Conservation (phyloP, 805 yeast species). For the Brettanomyces nanus region DNA sequence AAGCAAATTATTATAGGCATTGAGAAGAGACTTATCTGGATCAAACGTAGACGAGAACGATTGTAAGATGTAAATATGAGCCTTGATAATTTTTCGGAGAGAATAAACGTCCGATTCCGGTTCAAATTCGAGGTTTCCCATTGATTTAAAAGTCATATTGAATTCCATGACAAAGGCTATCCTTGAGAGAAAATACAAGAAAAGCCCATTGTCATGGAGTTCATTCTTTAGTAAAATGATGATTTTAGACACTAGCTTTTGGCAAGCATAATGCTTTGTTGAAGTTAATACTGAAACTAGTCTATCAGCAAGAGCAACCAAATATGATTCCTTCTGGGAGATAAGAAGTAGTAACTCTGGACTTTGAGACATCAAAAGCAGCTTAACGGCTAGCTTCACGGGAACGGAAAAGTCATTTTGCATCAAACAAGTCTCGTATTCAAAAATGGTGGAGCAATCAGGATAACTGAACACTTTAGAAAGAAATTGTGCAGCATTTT, state of each 20-base stretch:
- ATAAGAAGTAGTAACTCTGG: conserved; percentile 5
- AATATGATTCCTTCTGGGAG: conserved; percentile 5
- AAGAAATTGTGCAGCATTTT: conserved; percentile 13
- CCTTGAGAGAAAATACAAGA: conserved; percentile 23
- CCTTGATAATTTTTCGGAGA: conserved; percentile 11
- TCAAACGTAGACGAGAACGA: conserved; percentile 3
- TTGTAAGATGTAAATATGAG: conserved; percentile 20
- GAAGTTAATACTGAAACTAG: conserved; percentile 19
- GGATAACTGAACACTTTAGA: conserved; percentile 13
- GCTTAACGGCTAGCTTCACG: conserved; percentile 15
- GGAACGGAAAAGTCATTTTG: conserved; percentile 7
- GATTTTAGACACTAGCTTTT: conserved; percentile 16
- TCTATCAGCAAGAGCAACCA: conserved; percentile 8
- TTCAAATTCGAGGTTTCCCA: conserved; percentile 12
- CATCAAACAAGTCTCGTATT: conserved; percentile 6
- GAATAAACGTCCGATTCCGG: conserved; percentile 7
- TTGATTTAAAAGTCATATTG: conserved; percentile 16
- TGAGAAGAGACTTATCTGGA: neutral
- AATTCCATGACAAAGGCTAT: conserved; percentile 19
- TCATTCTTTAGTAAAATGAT: conserved; percentile 16
- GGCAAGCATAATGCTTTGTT: conserved; percentile 13
- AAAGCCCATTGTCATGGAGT: conserved; percentile 22
- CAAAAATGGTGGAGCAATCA: conserved; percentile 2
- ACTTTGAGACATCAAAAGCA: conserved; percentile 6
- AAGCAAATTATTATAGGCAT: conserved; percentile 1